phyloP scores from a whole-genome alignment of 495 filamentous ascomycete species.

The Xylaria grammica region DNA sequence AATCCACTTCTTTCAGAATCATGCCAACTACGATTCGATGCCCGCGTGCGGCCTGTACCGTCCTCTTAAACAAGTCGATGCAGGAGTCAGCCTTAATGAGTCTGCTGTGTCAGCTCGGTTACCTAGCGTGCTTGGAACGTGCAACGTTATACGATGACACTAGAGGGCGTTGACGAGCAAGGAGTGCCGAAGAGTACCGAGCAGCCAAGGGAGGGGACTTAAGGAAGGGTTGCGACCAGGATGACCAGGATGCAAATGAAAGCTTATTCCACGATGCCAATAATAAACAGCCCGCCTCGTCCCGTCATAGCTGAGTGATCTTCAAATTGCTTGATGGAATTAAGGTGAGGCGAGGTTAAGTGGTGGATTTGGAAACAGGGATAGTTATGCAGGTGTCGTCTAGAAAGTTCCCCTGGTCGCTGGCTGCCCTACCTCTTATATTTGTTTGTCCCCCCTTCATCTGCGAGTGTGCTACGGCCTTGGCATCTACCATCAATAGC shows the following conservation, averaged over 20 bases:
- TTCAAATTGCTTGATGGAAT: slow-evolving; percentile 18
- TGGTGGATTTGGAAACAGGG: slow-evolving; percentile 20
- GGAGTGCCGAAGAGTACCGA: slow-evolving; percentile 3
- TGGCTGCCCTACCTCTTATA: slow-evolving; percentile 20
- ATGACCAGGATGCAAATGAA: slow-evolving; percentile 11
- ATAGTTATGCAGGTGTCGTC: slow-evolving; percentile 17
- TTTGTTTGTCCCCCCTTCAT: slow-evolving; percentile 15
- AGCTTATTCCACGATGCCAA: slow-evolving; percentile 18
- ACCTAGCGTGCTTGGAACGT: slow-evolving; percentile 8
- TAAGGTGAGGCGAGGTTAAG: slow-evolving; percentile 17
- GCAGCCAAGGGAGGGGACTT: not conserved
- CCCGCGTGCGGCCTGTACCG: slow-evolving; percentile 15
- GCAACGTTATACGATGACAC: slow-evolving; percentile 16
- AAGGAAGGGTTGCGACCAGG: not conserved
- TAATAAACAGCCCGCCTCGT: slow-evolving; percentile 21
- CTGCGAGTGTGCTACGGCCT: slow-evolving; percentile 6
- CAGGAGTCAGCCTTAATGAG: slow-evolving; percentile 24
- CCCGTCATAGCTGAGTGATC: slow-evolving; percentile 22
- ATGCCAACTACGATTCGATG: slow-evolving; percentile 10
- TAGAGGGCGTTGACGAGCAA: not conserved
- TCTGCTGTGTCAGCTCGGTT: slow-evolving; percentile 16
- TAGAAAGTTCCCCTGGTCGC: slow-evolving; percentile 1
- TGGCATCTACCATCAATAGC: not conserved
- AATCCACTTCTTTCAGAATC: slow-evolving; percentile 21
- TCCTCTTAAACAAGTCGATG: slow-evolving; percentile 23